Base-by-base conservation (phyloP, 2,329 filamentous ascomycete genomes). In the Sarocladiaceae sp. region DNA sequence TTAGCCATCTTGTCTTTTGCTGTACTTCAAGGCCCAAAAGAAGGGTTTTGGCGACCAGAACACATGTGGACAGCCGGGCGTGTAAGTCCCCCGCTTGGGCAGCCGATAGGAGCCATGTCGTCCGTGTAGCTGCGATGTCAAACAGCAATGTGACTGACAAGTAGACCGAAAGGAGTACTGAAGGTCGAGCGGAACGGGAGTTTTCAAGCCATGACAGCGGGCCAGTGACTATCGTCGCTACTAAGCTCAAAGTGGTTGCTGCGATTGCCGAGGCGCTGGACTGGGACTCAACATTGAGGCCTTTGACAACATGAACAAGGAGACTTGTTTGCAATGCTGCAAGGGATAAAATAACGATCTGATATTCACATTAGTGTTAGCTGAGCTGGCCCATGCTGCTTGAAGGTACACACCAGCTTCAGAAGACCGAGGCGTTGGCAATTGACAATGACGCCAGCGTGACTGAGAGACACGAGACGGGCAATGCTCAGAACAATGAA, bases 71-170 rank as follows among this genome's bases (percentile, higher is more conserved):
- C 10, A 23, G 5, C 31, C 61, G 66, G 3, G 33, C 31, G 17
- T 29, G 67, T 68, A 60, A 54, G 13, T 31, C 20, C 8, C 7
- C 37, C 7, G 18, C n/a, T 4, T 52, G 47, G 10, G 47, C 56
- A 6, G 36, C 28, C 44, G 58, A 58, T 39, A 61, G 54, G 23
- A 78, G 63, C 65, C 71, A 77, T 2, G 72, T 54, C 0, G 75
- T 77, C 8, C 76, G 64, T 0, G 64, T 61, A 53, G 71, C 71
- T 0, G 67, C 66, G 2, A 67, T 58, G 33, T 79, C 77, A 18
- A 77, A 65, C 1, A 79, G 57, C 0, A 74, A 55, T 1, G 71
- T 72, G 3, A 76, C 29, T 8, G 71, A 57, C 3, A 78, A 54
- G 49, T 72, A 78, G 11, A 59, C 54, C 15, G 59, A 67, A 11